Percentiles rank a stretch among this genome's conserved stretches.
phyloP scores from a whole-genome alignment of 768 basidiomycete species.

The Strobilomyces echinocephalus region DNA sequence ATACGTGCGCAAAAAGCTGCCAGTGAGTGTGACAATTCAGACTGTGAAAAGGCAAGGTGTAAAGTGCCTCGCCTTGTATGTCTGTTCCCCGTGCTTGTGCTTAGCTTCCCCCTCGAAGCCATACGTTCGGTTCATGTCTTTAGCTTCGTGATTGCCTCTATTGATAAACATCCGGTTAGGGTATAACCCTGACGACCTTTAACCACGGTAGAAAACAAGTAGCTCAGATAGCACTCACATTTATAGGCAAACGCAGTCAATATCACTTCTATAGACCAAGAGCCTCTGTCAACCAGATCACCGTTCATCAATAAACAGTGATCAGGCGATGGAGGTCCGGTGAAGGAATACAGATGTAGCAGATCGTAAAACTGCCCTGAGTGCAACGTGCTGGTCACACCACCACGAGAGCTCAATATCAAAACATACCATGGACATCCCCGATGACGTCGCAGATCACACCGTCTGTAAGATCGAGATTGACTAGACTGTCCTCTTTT shows the following conservation, averaged over 20 bases:
- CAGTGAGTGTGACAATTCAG: conserved; percentile 5
- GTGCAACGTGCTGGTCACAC: conserved; percentile 4
- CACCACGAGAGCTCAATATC: background rate
- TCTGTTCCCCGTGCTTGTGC: conserved; percentile 93
- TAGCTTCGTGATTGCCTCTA: conserved; percentile 94
- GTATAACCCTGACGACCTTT: conserved; percentile 68
- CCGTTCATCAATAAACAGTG: conserved; percentile 90
- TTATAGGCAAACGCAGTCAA: conserved; percentile 93
- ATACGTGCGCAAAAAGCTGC: conserved; percentile 94
- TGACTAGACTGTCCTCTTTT: conserved; percentile 77
- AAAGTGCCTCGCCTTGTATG: conserved; percentile 65
- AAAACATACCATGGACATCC: conserved; percentile 78
- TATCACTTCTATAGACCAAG: conserved; percentile 92
- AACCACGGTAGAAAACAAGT: conserved; percentile 4
- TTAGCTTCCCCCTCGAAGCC: conserved; percentile 96
- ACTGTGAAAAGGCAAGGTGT: background rate
- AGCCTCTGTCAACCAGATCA: conserved; percentile 96
- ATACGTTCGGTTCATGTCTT: conserved; percentile 94
- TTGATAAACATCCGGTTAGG: conserved; percentile 89
- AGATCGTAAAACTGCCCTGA: conserved; percentile 94
- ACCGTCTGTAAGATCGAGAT: conserved; percentile 68
- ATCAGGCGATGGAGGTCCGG: conserved; percentile 78
- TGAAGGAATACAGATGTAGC: conserved; percentile 79
- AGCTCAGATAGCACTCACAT: conserved; percentile 46
- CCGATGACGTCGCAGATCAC: conserved; percentile 91